Base-by-base conservation (phyloP, 164 flowering plant species). In the Cinnamomum chago region DNA sequence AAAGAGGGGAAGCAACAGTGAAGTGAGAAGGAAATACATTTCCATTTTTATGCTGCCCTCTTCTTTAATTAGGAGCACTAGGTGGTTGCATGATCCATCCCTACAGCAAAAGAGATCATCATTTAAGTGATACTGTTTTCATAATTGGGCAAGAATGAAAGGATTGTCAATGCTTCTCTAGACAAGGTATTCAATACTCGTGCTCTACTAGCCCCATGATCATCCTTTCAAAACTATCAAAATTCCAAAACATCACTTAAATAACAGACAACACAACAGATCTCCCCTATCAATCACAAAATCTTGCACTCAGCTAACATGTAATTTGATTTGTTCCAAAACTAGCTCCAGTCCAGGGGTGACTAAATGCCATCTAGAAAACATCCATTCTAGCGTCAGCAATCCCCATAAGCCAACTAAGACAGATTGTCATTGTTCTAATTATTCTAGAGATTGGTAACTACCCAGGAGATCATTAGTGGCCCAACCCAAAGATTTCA, bases 1-100 rank as follows among this genome's bases (percentile, higher is more conserved):
- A 22, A 25, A 24, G 1, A 12, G 9, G 50, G 72, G 10, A 11
- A 22, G n/a, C 50, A 47, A 18, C 62, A 17, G 25, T 64, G 28
- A 64, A 13, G 12, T 64, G 33, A 58, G 66, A 9, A 73, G 30
- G 52, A 50, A 65, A 65, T 62, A 24, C 58, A 73, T 65, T 65
- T 35, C 67, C 15, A 73, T 14, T 18, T 25, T 65, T 10, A 65
- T 50, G 47, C 64, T 72, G 75, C 58, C 68, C 58, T 62, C 68
- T 33, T 72, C 75, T 62, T 64, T 62, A n/a, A n/a, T n/a, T n/a
- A 60, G 75, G 62, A 50, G 62, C 75, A 65, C 65, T 65, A 73
- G 58, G 62, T 15, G 64, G 75, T 20, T 65, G 50, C 62, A 65
- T 73, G 70, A 73, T 50, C 75, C 24, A 73, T 50, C 24, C 69